Evolutionary conservation across 805 yeast species (phyloP).

Genomic region (Gaillardinia entomophila): DNA sequence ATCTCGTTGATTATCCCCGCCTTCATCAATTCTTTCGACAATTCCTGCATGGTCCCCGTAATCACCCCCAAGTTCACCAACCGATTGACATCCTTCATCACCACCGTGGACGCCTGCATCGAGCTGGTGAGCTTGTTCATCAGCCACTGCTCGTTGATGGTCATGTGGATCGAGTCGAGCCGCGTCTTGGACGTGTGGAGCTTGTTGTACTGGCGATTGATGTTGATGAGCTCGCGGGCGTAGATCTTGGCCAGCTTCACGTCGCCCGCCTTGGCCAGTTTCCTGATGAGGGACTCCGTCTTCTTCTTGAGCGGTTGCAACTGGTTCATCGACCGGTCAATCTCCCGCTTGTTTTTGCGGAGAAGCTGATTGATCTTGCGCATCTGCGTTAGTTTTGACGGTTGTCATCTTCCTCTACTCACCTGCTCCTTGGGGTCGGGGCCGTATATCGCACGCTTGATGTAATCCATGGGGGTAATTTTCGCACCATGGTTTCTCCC

Average conservation of each 20-base stretch:
- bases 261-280: constrained; percentile 73
- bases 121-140: constrained; percentile 78
- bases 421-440: constrained; percentile 92
- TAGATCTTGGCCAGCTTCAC: constrained; percentile 67
- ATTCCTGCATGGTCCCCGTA: constrained; percentile 74
- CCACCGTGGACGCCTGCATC: constrained; percentile 66
- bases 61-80: constrained; percentile 76
- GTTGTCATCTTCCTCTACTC: constrained; percentile 12
- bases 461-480: constrained; percentile 56
- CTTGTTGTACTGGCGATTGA: constrained; percentile 68
- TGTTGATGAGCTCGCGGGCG: constrained; percentile 74
- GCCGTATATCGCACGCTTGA: constrained; percentile 89
- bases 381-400: constrained; percentile 29
- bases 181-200: constrained; percentile 80
- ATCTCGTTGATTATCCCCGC: constrained; percentile 88
- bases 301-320: constrained; percentile 60
- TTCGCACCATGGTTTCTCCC: constrained; percentile 3
- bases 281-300: constrained; percentile 70
- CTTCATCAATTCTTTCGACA: constrained; percentile 81
- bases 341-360: constrained; percentile 77
- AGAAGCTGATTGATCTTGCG: constrained; percentile 72
- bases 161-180: constrained; percentile 78
- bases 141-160: constrained; percentile 87
- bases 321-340: constrained; percentile 70
- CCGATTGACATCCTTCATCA: constrained; percentile 85